Evolutionary conservation across 2,329 filamentous ascomycete genomes (phyloP).

Genomic region (Orbilia brochopaga): DNA sequence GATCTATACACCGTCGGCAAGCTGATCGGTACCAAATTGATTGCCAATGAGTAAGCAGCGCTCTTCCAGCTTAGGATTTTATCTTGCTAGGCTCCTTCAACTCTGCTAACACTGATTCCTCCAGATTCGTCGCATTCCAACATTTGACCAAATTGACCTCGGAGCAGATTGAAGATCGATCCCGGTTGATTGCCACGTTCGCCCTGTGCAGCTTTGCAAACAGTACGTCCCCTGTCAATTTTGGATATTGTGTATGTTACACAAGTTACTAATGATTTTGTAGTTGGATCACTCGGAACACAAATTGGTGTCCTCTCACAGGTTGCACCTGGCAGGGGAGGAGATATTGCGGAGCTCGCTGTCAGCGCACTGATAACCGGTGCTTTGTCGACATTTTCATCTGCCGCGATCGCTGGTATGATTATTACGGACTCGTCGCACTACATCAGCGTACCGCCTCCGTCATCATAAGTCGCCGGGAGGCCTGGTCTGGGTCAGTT

Average conservation of each 20-base stretch:
- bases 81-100: neutral
- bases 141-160: conserved; percentile 52
- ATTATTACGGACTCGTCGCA: conserved; percentile 58
- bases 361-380: conserved; percentile 62
- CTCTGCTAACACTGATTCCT: neutral
- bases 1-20: conserved; percentile 74
- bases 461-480: neutral
- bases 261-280: neutral
- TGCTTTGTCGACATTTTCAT: conserved; percentile 62
- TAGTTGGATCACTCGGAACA: conserved; percentile 61
- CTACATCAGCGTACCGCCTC: conserved; percentile 19
- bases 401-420: conserved; percentile 61
- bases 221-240: conserved; percentile 52
- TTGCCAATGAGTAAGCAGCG: conserved; percentile 61
- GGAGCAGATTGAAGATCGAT: conserved; percentile 54
- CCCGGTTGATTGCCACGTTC: conserved; percentile 63
- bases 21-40: conserved; percentile 83
- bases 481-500: neutral
- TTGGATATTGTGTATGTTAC: neutral
- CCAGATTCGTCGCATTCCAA: conserved; percentile 54
- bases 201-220: conserved; percentile 64
- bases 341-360: conserved; percentile 62
- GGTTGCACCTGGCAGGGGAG: conserved; percentile 62
- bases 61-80: too few relatives aligned
- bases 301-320: conserved; percentile 64